Evolutionary conservation across 1,139 yeast species (phyloP).

Genomic region (Kodamaea fungicola): DNA sequence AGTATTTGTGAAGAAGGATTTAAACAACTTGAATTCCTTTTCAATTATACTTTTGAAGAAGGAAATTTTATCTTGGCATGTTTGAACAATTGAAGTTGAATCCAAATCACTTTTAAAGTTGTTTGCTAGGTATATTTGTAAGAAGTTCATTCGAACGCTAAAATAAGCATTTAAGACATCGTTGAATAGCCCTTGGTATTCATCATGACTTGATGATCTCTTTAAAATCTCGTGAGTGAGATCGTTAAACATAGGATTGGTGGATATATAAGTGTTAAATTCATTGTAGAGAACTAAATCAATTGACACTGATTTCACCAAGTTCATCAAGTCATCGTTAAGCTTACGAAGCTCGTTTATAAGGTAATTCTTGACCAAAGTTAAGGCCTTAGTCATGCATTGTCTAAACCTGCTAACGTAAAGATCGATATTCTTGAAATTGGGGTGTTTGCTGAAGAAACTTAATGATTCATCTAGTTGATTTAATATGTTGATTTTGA

Average conservation of each 20-base stretch:
- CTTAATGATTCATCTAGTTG: conserved; percentile 55
- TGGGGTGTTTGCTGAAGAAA: conserved; percentile 35
- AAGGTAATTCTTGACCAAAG: conserved; percentile 69
- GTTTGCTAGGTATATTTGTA: conserved; percentile 30
- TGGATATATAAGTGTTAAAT: conserved; percentile 30
- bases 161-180: conserved; percentile 69
- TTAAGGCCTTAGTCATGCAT: conserved; percentile 78
- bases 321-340: conserved; percentile 38
- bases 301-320: conserved; percentile 18
- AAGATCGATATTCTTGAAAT: conserved; percentile 66
- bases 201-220: conserved; percentile 48
- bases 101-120: conserved; percentile 8
- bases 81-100: conserved; percentile 31
- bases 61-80: conserved; percentile 57
- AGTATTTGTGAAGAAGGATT: conserved; percentile 40
- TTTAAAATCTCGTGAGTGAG: conserved; percentile 49
- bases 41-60: conserved; percentile 56
- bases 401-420: conserved; percentile 76
- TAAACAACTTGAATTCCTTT: conserved; percentile 60
- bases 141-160: conserved; percentile 46
- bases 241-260: conserved; percentile 28
- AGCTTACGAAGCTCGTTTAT: conserved; percentile 50
- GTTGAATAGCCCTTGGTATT: conserved; percentile 61
- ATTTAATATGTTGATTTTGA: conserved; percentile 36
- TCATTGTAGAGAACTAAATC: conserved; percentile 53